Conservation (phyloP, 768 basidiomycete species). For the Leccinum subtestaceum region DNA sequence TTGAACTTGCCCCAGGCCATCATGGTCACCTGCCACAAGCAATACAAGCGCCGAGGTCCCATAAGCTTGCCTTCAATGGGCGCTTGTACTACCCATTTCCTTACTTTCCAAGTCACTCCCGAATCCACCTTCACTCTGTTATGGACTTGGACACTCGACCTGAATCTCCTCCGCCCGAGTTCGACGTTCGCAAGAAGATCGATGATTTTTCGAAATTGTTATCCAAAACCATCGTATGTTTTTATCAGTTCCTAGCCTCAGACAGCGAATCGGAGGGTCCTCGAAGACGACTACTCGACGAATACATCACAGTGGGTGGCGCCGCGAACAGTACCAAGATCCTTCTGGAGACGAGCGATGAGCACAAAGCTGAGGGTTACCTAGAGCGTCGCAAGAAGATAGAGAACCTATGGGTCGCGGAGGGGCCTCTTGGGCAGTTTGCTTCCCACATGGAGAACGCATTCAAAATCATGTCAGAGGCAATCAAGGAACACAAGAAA, state of each 20-base stretch:
- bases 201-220: constrained; percentile 21
- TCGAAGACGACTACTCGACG: constrained; percentile 24
- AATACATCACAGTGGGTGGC: constrained; percentile 29
- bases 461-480: constrained; percentile 17
- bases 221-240: constrained; percentile 26
- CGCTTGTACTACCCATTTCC: neutral
- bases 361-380: constrained; percentile 23
- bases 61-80: constrained; percentile 6
- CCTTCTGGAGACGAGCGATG: constrained; percentile 23
- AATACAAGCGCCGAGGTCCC: constrained; percentile 8
- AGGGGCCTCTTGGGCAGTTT: constrained; percentile 18
- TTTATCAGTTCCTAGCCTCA: constrained; percentile 28
- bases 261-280: constrained; percentile 22
- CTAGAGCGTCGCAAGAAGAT: constrained; percentile 20
- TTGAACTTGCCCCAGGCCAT: neutral
- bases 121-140: neutral
- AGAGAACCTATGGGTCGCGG: constrained; percentile 17
- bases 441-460: constrained; percentile 21
- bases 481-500: constrained; percentile 21
- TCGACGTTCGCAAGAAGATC: constrained; percentile 22
- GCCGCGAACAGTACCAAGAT: constrained; percentile 24
- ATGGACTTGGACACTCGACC: constrained; percentile 14
- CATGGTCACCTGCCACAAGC: neutral
- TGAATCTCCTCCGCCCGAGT: constrained; percentile 2
- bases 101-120: neutral